phyloP scores from a whole-genome alignment of 169 alveolate species.

The Cryptosporidium sp. region DNA sequence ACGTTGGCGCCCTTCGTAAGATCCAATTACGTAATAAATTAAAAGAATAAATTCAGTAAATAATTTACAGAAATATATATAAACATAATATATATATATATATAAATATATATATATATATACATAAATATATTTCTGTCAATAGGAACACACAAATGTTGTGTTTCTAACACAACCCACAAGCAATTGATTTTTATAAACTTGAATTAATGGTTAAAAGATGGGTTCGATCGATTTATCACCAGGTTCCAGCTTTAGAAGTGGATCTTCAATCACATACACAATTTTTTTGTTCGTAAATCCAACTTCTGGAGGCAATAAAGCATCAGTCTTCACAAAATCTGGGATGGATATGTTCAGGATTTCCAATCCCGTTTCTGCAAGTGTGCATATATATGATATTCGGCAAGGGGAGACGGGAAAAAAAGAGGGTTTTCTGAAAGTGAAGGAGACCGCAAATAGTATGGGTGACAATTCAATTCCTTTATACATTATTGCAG shows the following conservation, averaged over 20 bases:
- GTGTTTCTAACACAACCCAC: neutral
- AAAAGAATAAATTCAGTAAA: neutral
- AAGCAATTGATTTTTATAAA: neutral
- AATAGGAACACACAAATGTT: conserved; percentile 19
- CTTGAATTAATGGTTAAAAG: conserved; percentile 2
- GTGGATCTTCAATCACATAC: conserved; percentile 51
- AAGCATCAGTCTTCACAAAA: conserved; percentile 84
- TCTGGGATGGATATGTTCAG: conserved; percentile 77
- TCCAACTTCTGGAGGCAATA: conserved; percentile 89
- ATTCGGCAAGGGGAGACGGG: conserved; percentile 85
- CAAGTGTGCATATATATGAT: conserved; percentile 80
- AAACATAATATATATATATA: neutral
- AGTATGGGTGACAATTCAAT: conserved; percentile 11
- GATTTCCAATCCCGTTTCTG: conserved; percentile 68
- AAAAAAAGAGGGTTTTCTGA: conserved; percentile 84
- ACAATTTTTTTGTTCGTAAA: conserved; percentile 83
- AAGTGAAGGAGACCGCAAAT: conserved; percentile 64
- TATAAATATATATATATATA: neutral
- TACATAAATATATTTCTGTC: neutral
- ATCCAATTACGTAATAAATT: conserved; percentile 8
- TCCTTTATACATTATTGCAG: conserved; percentile 85
- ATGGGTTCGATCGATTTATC: conserved; percentile 59
- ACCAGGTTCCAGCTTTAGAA: conserved; percentile 53
- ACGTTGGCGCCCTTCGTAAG: conserved; percentile 1
- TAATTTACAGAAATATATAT: neutral